Conservation (phyloP, 1,284 basidiomycete genomes). For the Fistulinella staudtii region DNA sequence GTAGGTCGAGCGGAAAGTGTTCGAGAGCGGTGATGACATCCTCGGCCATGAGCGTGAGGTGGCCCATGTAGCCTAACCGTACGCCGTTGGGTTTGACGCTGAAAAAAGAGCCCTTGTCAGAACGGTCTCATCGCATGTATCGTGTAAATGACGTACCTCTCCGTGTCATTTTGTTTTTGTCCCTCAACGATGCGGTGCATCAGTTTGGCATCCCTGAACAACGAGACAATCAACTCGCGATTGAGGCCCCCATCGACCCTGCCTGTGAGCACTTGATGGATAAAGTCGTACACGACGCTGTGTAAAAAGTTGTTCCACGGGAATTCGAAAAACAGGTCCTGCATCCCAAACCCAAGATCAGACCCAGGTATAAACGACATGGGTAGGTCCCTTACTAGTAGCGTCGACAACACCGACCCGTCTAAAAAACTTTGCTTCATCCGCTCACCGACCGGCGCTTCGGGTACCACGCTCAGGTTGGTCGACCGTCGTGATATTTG, state of each 20-base stretch:
- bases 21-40: conserved; percentile 84
- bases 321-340: conserved; percentile 94
- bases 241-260: conserved; percentile 74
- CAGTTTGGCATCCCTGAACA: conserved; percentile 78
- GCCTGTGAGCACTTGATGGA: conserved; percentile 94
- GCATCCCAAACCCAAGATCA: background rate
- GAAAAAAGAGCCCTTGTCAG: background rate
- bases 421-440: conserved; percentile 77
- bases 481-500: conserved; percentile 48
- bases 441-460: conserved; percentile 61
- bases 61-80: conserved; percentile 94
- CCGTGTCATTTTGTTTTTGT: conserved; percentile 71
- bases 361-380: conserved; percentile 1
- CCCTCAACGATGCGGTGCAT: conserved; percentile 84
- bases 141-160: conserved; percentile 47
- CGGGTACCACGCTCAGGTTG: conserved; percentile 29
- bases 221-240: conserved; percentile 72
- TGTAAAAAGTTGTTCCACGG: conserved; percentile 99
- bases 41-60: conserved; percentile 90
- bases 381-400: conserved; percentile 55
- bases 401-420: conserved; percentile 63
- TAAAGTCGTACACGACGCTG: conserved; percentile 93
- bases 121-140: too few species aligned
- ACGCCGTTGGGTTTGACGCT: conserved; percentile 67
- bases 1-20: conserved; percentile 81